Conservation (phyloP, 306 rosid genomes). For the Nissolia schottii region DNA sequence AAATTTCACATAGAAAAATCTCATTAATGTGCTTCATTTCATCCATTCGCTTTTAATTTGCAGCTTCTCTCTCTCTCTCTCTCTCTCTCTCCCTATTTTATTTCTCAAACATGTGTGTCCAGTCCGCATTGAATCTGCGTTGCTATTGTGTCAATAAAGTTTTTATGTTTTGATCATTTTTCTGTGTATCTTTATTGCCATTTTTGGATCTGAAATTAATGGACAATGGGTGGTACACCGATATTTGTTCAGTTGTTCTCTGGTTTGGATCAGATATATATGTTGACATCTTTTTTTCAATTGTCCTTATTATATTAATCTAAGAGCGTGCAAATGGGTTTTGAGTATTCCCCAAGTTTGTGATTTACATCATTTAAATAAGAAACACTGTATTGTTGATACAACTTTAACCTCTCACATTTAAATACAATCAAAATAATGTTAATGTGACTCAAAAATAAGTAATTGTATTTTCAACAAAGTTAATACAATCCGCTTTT, state of each 20-base stretch:
- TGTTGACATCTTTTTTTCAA: neutral
- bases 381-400: too few relatives aligned
- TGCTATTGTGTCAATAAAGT: neutral
- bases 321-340: slow-evolving; percentile 11
- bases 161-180: neutral
- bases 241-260: slow-evolving; percentile 24
- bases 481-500: too few relatives aligned
- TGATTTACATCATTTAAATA: neutral
- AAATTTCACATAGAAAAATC: neutral
- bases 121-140: neutral
- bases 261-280: slow-evolving; percentile 31
- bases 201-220: slow-evolving; percentile 11
- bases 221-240: slow-evolving; percentile 18
- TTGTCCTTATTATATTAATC: neutral
- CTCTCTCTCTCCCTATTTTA: too few relatives aligned
- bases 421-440: too few relatives aligned
- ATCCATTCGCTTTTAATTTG: neutral
- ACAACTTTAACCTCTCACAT: too few relatives aligned
- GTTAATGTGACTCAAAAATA: too few relatives aligned
- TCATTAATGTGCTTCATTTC: neutral
- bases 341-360: slow-evolving; percentile 23
- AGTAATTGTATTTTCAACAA: too few relatives aligned
- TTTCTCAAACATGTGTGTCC: neutral
- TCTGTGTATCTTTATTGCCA: neutral
- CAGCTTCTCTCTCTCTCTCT: too few relatives aligned